These are phyloP conservation scores for Martiniozyma asiatica DNA, from an alignment of 1,139 yeast genomes.

Conservation along the genomic window DNA sequence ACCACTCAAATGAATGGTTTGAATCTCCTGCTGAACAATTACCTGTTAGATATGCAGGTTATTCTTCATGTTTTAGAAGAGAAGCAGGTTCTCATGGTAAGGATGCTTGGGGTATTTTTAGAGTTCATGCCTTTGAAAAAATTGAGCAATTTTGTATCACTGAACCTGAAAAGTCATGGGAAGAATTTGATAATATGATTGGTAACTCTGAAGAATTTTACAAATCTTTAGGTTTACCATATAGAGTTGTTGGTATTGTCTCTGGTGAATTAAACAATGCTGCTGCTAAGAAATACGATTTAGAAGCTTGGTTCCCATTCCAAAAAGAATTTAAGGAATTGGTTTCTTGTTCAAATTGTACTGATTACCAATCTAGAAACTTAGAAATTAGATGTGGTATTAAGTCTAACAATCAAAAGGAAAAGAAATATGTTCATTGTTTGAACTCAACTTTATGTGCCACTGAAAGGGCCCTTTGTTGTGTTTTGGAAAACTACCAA, in stretches of 20 bases:
- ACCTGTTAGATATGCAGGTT: constrained; percentile 94
- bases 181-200: constrained; percentile 93
- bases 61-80: constrained; percentile 96
- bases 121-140: constrained; percentile 97
- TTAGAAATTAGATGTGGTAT: constrained; percentile 98
- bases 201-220: constrained; percentile 84
- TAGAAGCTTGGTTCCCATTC: constrained; percentile 99
- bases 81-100: constrained; percentile 99
- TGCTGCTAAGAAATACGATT: constrained; percentile 96
- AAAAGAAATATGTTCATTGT: constrained; percentile 97
- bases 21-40: constrained; percentile 95
- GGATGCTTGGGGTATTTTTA: constrained; percentile 99
- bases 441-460: constrained; percentile 96
- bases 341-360: constrained; percentile 97
- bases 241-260: constrained; percentile 95
- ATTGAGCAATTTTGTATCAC: constrained; percentile 92
- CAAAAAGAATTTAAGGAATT: constrained; percentile 97
- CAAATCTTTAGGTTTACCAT: constrained; percentile 83
- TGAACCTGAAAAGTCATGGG: constrained; percentile 98
- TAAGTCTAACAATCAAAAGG: constrained; percentile 88
- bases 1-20: constrained; percentile 97
- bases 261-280: constrained; percentile 98
- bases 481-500: constrained; percentile 94
- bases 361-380: constrained; percentile 97
- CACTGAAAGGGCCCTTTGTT: constrained; percentile 95